phyloP scores from a whole-genome alignment of 345 rosid genomes.

The Gossypium rotundifolium region DNA sequence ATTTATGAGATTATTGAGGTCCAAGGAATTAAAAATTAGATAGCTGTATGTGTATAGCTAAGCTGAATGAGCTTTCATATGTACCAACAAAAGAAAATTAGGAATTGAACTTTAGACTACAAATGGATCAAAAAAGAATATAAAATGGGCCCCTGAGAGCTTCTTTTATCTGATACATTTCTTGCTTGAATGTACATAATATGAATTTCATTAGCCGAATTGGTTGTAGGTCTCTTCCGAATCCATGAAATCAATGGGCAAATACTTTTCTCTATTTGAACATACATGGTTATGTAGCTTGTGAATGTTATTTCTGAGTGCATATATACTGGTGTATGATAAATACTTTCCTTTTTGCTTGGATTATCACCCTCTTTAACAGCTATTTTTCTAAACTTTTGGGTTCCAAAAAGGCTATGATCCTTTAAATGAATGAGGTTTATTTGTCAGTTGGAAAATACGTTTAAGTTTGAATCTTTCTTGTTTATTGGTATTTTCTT shows the following conservation, averaged over 20 bases:
- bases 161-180: background rate
- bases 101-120: background rate
- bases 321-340: background rate
- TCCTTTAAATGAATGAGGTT: background rate
- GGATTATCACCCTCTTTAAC: background rate
- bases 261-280: background rate
- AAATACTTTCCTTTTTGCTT: background rate
- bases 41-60: background rate
- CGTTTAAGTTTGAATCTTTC: background rate
- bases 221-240: background rate
- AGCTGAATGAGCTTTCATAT: background rate
- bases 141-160: background rate
- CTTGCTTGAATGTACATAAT: background rate
- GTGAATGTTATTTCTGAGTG: background rate
- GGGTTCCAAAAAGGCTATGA: background rate
- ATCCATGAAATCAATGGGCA: background rate
- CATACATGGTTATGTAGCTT: background rate
- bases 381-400: background rate
- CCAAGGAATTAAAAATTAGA: background rate
- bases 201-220: background rate
- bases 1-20: background rate
- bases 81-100: background rate
- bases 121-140: background rate
- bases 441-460: background rate
- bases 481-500: background rate